Percentiles rank a stretch among this genome's conserved stretches.
Evolutionary conservation across 352 stramenopile species (phyloP).

Genomic region (Phytophthora pinifolia): DNA sequence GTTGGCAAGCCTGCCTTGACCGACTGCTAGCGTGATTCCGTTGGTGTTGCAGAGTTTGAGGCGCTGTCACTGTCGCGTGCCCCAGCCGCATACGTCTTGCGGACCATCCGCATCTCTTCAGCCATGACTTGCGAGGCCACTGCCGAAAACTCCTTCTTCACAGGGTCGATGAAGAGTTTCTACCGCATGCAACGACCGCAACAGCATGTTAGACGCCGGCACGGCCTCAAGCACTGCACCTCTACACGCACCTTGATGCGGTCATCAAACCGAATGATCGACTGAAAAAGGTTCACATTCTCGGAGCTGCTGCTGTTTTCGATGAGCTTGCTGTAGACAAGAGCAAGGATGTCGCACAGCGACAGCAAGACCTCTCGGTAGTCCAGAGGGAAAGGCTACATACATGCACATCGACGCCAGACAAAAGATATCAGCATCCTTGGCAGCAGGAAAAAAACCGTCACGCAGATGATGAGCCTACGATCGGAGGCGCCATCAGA

Average conservation of each 20-base stretch:
- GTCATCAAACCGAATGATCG: conserved; percentile 78
- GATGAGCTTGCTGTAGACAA: conserved; percentile 84
- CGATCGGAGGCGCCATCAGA: conserved; percentile 71
- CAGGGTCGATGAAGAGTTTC: conserved; percentile 85
- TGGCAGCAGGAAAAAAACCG: neutral
- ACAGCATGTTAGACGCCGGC: neutral
- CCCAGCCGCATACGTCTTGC: conserved; percentile 47
- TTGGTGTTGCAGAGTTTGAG: neutral
- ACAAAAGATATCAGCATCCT: conserved; percentile 7
- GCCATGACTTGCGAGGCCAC: conserved; percentile 57
- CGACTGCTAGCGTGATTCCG: no score
- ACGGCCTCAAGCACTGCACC: no score
- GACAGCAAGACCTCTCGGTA: conserved; percentile 83
- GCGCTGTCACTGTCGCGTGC: conserved; percentile 6
- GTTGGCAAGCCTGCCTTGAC: no score
- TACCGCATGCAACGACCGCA: conserved; percentile 11
- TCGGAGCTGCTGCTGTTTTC: conserved; percentile 74
- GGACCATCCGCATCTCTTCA: conserved; percentile 59
- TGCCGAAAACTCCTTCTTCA: conserved; percentile 79
- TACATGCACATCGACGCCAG: conserved; percentile 1
- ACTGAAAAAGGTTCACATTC: conserved; percentile 76
- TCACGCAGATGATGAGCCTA: conserved; percentile 24
- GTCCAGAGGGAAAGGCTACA: conserved; percentile 77
- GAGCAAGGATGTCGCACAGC: conserved; percentile 77
- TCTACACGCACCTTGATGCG: conserved; percentile 62